phyloP scores from a whole-genome alignment of 768 basidiomycete species.

The Sutorius australiensis region DNA sequence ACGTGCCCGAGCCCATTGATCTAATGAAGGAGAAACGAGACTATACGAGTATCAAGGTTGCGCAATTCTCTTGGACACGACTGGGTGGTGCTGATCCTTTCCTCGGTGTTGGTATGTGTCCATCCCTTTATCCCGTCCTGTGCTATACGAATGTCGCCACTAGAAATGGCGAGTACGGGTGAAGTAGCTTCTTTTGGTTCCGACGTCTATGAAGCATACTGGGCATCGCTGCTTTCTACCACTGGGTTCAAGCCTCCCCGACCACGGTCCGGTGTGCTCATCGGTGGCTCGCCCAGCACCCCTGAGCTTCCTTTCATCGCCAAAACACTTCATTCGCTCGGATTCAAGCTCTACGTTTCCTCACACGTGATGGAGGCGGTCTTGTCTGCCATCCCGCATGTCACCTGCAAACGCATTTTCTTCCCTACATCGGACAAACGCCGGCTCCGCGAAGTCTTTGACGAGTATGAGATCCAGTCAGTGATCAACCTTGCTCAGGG shows the following conservation, averaged over 20 bases:
- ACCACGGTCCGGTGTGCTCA: conserved; percentile 79
- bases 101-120: conserved; percentile 83
- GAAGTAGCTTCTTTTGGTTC: conserved; percentile 96
- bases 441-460: conserved; percentile 88
- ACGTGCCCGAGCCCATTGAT: conserved; percentile 89
- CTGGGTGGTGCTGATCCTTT: conserved; percentile 95
- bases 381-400: conserved; percentile 74
- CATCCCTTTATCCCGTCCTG: not conserved
- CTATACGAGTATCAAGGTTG: conserved; percentile 95
- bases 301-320: conserved; percentile 87
- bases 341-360: conserved; percentile 94
- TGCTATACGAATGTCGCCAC: not conserved
- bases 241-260: conserved; percentile 93
- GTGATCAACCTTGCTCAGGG: conserved; percentile 90
- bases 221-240: conserved; percentile 90
- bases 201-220: conserved; percentile 93
- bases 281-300: conserved; percentile 85
- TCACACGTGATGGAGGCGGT: conserved; percentile 74
- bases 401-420: conserved; percentile 83
- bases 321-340: conserved; percentile 73
- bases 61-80: conserved; percentile 98
- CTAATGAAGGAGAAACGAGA: conserved; percentile 86
- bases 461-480: conserved; percentile 89
- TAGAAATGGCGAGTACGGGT: conserved; percentile 98
- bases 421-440: conserved; percentile 98